phyloP scores from a whole-genome alignment of 2,329 filamentous ascomycete species.

The Aureobasidium leucospermi region DNA sequence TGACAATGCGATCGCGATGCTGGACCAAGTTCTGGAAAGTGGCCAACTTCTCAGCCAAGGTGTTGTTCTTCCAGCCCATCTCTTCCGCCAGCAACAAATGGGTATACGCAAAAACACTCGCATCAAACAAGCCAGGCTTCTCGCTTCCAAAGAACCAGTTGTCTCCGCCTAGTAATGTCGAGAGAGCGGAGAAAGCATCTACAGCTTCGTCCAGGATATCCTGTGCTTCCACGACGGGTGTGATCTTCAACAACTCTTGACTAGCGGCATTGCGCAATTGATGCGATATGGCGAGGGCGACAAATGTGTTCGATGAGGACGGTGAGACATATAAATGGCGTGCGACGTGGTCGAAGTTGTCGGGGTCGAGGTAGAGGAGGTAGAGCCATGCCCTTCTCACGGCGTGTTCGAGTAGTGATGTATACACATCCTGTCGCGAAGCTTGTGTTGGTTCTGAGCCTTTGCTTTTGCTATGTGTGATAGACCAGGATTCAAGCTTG shows the following conservation, averaged over 20 bases:
- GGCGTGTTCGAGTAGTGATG: conserved; percentile 65
- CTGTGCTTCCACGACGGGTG: conserved; percentile 31
- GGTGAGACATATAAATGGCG: conserved; percentile 61
- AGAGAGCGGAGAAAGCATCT: conserved; percentile 56
- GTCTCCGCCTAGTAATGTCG: conserved; percentile 49
- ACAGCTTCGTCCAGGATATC: conserved; percentile 54
- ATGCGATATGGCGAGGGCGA: conserved; percentile 55
- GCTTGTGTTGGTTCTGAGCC: background rate
- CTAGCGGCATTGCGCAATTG: conserved; percentile 68
- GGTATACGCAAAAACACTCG: conserved; percentile 82
- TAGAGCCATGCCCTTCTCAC: conserved; percentile 88
- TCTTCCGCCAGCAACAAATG: conserved; percentile 64
- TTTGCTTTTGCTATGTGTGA: conserved; percentile 14
- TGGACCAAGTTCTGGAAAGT: conserved; percentile 55
- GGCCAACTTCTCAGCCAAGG: conserved; percentile 50
- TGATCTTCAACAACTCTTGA: conserved; percentile 60
- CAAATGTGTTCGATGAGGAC: conserved; percentile 52
- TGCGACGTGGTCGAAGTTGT: conserved; percentile 61
- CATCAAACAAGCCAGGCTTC: conserved; percentile 71
- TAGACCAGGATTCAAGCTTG: conserved; percentile 62
- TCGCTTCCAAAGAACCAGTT: conserved; percentile 54
- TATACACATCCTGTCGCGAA: conserved; percentile 60
- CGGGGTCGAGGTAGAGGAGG: conserved; percentile 66
- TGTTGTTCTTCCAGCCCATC: conserved; percentile 57
- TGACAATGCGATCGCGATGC: conserved; percentile 55